Base-by-base conservation (phyloP, 2,329 filamentous ascomycete genomes). In the Aspergillus flavus region DNA sequence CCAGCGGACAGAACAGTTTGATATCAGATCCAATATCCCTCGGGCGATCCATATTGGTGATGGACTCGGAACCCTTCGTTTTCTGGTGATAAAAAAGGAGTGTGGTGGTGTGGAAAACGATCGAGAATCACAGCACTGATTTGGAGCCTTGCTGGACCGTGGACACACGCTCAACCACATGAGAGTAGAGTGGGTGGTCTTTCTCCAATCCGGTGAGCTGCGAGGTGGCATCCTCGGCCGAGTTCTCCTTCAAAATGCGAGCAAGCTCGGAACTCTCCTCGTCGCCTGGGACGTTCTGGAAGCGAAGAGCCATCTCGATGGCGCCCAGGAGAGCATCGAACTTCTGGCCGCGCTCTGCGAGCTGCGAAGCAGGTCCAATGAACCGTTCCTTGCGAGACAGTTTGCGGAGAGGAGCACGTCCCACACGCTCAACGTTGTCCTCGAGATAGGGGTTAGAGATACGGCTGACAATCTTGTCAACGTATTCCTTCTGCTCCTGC, bases 311-410 rank as follows among this genome's bases (percentile, higher is more conserved):
- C 88, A 94, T 93, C 84, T 98, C 94, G 53, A 95, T 87, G 23
- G 92, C 91, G 63, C 90, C 90, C 59, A 98, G 83, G 34, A 99
- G 85, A 59, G 87, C 89, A 62, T 88, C 85, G 77, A 89, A 90
- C 71, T 87, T 86, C 80, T 92, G 84, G 63, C 88, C 93, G 64
- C 86, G 84, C 84, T 97, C 93, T 53, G 93, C 93, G 21, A 99
- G 87, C 81, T 96, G 91, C 11, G 92, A 88, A 53, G 95, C 94
- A 6, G 95, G 95, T 53, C 91, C 93, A 71, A 99, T 89, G 83
- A 99, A 97, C 52, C 95, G 93, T 83, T 99, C 95, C 83, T 96
- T 95, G 79, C 94, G 91, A 68, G 90, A 90, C 39, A 99, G 86
- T 85, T 99, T 99, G 77, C 95, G 91, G 64, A 99, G 84, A 21